Evolutionary conservation across 176 grass and related monocot species (phyloP).

Genomic region (Musa acuminata): DNA sequence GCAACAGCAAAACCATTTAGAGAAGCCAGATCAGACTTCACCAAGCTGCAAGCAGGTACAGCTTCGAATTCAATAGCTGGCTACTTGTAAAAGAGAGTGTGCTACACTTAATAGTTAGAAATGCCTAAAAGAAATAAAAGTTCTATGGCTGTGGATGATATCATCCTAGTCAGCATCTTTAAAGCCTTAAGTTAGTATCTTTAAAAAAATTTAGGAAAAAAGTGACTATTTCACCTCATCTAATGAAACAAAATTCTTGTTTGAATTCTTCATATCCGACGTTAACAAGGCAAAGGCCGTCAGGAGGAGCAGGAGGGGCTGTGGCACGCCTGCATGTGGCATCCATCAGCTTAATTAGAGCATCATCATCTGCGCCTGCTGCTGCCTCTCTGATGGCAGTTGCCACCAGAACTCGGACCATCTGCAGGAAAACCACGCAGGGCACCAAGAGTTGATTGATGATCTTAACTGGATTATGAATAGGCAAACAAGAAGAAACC

Average conservation of each 20-base stretch:
- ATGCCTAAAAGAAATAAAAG: too few species aligned
- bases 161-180: too few species aligned
- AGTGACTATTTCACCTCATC: conserved; percentile 16
- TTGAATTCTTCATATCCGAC: conserved; percentile 68
- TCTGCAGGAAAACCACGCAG: conserved; percentile 23
- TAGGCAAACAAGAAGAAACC: neutral
- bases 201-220: neutral
- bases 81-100: too few species aligned
- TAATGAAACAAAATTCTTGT: conserved; percentile 50
- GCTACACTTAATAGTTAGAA: too few species aligned
- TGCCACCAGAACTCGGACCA: conserved; percentile 83
- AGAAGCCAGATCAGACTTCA: too few species aligned
- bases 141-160: too few species aligned
- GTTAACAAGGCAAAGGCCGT: conserved; percentile 81
- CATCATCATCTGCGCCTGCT: conserved; percentile 54
- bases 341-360: conserved; percentile 62
- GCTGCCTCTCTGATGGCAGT: conserved; percentile 82
- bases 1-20: too few species aligned
- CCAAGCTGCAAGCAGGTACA: too few species aligned
- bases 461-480: neutral
- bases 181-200: too few species aligned
- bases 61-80: too few species aligned
- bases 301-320: conserved; percentile 73
- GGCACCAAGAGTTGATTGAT: neutral
- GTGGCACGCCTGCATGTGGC: conserved; percentile 85